phyloP scores from a whole-genome alignment of 345 rosid genomes.

The Euphorbia lathyris region DNA sequence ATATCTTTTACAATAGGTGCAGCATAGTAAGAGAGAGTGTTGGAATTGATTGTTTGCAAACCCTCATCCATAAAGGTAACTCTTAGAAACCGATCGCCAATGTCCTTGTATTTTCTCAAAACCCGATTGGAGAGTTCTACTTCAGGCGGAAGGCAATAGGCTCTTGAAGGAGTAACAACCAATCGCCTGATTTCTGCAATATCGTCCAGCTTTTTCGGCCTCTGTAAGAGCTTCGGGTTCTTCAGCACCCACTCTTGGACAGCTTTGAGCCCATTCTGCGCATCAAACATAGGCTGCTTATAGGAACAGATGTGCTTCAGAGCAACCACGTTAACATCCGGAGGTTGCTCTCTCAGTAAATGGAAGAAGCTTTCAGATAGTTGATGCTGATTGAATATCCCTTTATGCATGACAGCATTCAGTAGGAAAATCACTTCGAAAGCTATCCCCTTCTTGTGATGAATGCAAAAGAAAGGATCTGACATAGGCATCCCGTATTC shows the following conservation, averaged over 20 bases:
- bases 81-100: slow-evolving; percentile 71
- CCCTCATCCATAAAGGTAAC: slow-evolving; percentile 95
- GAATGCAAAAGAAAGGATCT: slow-evolving; percentile 59
- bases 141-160: slow-evolving; percentile 87
- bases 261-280: slow-evolving; percentile 46
- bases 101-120: slow-evolving; percentile 58
- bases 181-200: slow-evolving; percentile 68
- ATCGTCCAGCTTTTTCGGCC: slow-evolving; percentile 43
- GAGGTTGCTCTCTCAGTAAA: slow-evolving; percentile 52
- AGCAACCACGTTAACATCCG: slow-evolving; percentile 62
- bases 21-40: slow-evolving; percentile 54
- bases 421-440: slow-evolving; percentile 69
- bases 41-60: slow-evolving; percentile 61
- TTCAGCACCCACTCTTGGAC: slow-evolving; percentile 67
- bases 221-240: slow-evolving; percentile 48
- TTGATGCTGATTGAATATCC: slow-evolving; percentile 66
- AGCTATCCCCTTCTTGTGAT: slow-evolving; percentile 45
- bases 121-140: slow-evolving; percentile 90
- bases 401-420: slow-evolving; percentile 67
- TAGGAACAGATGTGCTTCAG: slow-evolving; percentile 65
- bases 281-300: slow-evolving; percentile 60
- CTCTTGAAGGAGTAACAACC: slow-evolving; percentile 76
- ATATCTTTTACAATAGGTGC: slow-evolving; percentile 67
- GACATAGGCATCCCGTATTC: slow-evolving; percentile 51
- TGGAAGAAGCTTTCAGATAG: slow-evolving; percentile 56